phyloP scores from a whole-genome alignment of 2,329 filamentous ascomycete genomes.

The Fusarium coicis region DNA sequence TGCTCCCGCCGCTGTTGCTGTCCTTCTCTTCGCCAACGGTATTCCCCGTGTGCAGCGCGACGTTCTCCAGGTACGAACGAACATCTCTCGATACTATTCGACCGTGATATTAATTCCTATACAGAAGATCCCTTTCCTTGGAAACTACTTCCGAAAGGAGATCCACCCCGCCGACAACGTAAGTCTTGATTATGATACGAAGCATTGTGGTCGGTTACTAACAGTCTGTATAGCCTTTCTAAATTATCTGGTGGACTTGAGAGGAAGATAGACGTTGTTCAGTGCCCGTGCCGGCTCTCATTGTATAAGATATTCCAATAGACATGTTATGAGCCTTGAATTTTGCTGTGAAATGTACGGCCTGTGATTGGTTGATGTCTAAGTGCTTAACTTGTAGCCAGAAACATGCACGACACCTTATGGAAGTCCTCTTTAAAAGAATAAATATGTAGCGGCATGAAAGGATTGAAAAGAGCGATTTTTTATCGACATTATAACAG shows the following conservation, averaged over 20 bases:
- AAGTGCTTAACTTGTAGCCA: neutral
- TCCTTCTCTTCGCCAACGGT: slow-evolving; percentile 70
- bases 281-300: slow-evolving; percentile 44
- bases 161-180: slow-evolving; percentile 72
- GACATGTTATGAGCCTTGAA: slow-evolving; percentile 44
- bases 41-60: slow-evolving; percentile 70
- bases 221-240: slow-evolving; percentile 52
- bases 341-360: slow-evolving; percentile 43
- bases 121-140: slow-evolving; percentile 67
- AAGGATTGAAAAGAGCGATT: neutral
- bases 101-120: slow-evolving; percentile 36
- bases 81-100: rapidly evolving
- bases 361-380: slow-evolving; percentile 37
- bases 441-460: neutral
- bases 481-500: neutral
- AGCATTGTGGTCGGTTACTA: slow-evolving; percentile 23
- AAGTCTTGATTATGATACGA: slow-evolving; percentile 48
- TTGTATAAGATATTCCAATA: slow-evolving; percentile 55
- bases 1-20: slow-evolving; percentile 65
- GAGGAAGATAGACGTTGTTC: slow-evolving; percentile 44
- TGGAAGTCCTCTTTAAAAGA: neutral
- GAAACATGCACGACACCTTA: neutral
- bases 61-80: slow-evolving; percentile 63
- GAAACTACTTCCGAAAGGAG: slow-evolving; percentile 62
- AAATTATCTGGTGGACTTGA: slow-evolving; percentile 45